Evolutionary conservation across 2,329 filamentous ascomycete genomes (phyloP).

Genomic region (Passalora sequoiae): DNA sequence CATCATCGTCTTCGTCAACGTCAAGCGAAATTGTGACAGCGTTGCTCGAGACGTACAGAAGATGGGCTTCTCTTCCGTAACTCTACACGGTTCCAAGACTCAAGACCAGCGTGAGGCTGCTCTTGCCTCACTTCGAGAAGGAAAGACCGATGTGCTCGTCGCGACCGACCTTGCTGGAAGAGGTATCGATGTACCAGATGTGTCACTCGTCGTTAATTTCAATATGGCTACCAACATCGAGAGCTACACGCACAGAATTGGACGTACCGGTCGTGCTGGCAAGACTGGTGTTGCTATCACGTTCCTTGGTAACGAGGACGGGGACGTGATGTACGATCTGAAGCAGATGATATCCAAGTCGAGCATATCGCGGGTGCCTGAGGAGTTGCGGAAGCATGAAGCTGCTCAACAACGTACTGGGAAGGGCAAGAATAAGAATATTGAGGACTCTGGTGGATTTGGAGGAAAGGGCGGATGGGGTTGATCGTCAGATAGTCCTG

Average conservation of each 20-base stretch:
- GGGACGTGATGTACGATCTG: slow-evolving; percentile 82
- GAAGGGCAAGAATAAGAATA: slow-evolving; percentile 28
- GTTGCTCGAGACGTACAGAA: slow-evolving; percentile 90
- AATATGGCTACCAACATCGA: slow-evolving; percentile 96
- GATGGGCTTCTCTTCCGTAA: slow-evolving; percentile 86
- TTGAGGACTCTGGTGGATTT: slow-evolving; percentile 34
- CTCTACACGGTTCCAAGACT: slow-evolving; percentile 90
- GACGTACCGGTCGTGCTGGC: slow-evolving; percentile 92
- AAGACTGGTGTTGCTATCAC: slow-evolving; percentile 96
- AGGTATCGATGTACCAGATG: slow-evolving; percentile 96
- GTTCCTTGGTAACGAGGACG: slow-evolving; percentile 85
- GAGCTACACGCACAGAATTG: slow-evolving; percentile 92
- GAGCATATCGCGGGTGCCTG: slow-evolving; percentile 78
- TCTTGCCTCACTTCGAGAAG: slow-evolving; percentile 74
- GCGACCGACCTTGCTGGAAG: slow-evolving; percentile 92
- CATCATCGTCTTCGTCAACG: slow-evolving; percentile 99
- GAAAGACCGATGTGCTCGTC: slow-evolving; percentile 79
- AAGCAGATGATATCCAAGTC: slow-evolving; percentile 95
- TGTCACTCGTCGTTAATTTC: slow-evolving; percentile 93
- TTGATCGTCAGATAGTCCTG: slow-evolving; percentile 5
- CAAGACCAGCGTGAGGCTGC: slow-evolving; percentile 97
- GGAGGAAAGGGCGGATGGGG: slow-evolving; percentile 35
- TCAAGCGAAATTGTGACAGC: slow-evolving; percentile 97
- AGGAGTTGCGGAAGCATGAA: slow-evolving; percentile 84
- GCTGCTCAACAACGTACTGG: slow-evolving; percentile 68